These are phyloP conservation scores for Ascochyta viciae-villosae DNA, from an alignment of 2,329 filamentous ascomycete genomes.

Conservation along the genomic window DNA sequence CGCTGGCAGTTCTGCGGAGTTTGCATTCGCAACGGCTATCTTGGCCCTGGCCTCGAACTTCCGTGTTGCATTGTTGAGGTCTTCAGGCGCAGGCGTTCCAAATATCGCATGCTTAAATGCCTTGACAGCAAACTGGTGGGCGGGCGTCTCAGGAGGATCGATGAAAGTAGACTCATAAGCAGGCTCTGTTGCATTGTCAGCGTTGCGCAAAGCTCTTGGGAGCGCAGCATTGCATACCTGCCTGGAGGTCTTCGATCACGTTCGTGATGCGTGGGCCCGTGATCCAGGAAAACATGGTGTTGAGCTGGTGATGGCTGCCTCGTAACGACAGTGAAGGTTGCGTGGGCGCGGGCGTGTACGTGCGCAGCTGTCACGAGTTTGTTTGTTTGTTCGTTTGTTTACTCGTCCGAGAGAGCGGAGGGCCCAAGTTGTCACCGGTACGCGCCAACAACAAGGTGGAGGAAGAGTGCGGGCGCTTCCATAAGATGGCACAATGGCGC, in stretches of 20 bases:
- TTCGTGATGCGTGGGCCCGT: slow-evolving; percentile 48
- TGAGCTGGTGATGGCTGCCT: not conserved
- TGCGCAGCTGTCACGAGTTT: slow-evolving; percentile 23
- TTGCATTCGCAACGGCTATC: slow-evolving; percentile 33
- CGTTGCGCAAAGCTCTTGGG: not conserved
- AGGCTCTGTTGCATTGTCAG: slow-evolving; percentile 35
- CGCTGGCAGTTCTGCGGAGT: slow-evolving; percentile 25
- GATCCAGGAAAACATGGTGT: slow-evolving; percentile 50
- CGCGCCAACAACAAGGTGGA: not conserved
- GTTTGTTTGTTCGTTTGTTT: slow-evolving; percentile 50
- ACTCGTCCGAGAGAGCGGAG: slow-evolving; percentile 31
- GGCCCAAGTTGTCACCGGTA: slow-evolving; percentile 8
- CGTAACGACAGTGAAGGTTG: slow-evolving; percentile 9
- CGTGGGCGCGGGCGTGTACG: slow-evolving; percentile 1
- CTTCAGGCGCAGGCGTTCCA: slow-evolving; percentile 65
- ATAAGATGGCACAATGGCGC: slow-evolving; percentile 8
- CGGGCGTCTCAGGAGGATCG: slow-evolving; percentile 69
- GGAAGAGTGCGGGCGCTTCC: slow-evolving; percentile 5
- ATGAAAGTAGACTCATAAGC: slow-evolving; percentile 52
- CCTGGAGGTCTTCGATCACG: slow-evolving; percentile 46
- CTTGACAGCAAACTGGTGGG: slow-evolving; percentile 70
- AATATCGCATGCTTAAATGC: slow-evolving; percentile 71
- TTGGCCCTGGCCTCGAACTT: slow-evolving; percentile 37
- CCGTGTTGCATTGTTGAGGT: slow-evolving; percentile 40
- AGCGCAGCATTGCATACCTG: slow-evolving; percentile 30